These are phyloP conservation scores for Trichoderma sp. DNA, from an alignment of 2,329 filamentous ascomycete species.

Conservation along the genomic window DNA sequence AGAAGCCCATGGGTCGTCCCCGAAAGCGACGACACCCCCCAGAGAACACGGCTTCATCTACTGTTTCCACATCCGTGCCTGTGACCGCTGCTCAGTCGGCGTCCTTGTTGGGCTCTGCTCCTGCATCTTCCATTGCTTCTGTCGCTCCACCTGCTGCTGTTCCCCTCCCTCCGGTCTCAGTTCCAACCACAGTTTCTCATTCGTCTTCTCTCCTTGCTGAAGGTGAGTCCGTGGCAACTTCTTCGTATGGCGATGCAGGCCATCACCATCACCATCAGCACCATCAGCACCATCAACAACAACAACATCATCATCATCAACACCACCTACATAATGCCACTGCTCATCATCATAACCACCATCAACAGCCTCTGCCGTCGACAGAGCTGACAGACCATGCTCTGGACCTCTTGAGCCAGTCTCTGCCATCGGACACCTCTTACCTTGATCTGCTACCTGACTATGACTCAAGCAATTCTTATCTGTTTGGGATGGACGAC, in stretches of 20 bases:
- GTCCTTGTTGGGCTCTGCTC: not conserved
- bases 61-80: not conserved
- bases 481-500: constrained; percentile 20
- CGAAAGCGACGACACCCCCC: constrained; percentile 50
- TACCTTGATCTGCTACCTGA: constrained; percentile 39
- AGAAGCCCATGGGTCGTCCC: constrained; percentile 66
- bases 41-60: constrained; percentile 27
- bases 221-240: not conserved
- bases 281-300: not conserved
- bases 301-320: not conserved
- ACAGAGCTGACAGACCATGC: constrained; percentile 28
- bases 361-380: not conserved
- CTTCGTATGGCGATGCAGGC: not conserved
- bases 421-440: constrained; percentile 30
- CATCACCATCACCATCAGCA: not conserved
- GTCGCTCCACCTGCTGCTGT: not conserved
- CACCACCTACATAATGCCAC: not conserved
- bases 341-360: not conserved
- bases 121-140: not conserved
- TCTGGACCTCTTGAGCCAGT: constrained; percentile 37
- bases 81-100: not conserved
- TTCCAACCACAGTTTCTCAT: not conserved
- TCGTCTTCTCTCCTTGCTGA: not conserved
- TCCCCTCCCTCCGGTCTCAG: not conserved
- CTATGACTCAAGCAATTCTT: constrained; percentile 13